Percentiles rank a stretch among this genome's conserved stretches.
phyloP scores from a whole-genome alignment of 805 yeast genomes.

The Candida sonorensis region DNA sequence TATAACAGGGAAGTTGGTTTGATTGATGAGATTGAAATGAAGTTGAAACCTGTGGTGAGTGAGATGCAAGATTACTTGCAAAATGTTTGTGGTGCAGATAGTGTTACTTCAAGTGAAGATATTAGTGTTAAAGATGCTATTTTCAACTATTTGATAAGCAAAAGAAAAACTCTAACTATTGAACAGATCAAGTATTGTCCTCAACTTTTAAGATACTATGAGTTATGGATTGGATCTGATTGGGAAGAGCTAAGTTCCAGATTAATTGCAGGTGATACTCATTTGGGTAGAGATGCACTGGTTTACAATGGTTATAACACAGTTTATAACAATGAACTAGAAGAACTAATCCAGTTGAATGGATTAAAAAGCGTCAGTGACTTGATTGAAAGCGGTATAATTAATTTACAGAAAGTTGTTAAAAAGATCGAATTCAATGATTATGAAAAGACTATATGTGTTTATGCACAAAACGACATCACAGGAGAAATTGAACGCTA shows the following conservation, averaged over 20 bases:
- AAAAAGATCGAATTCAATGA: constrained; percentile 18
- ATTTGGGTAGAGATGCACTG: constrained; percentile 62
- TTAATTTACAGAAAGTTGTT: constrained; percentile 20
- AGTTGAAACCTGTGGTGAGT: constrained; percentile 28
- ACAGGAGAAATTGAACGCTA: constrained; percentile 8
- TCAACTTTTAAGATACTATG: constrained; percentile 46
- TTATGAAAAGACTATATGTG: constrained; percentile 12
- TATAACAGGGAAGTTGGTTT: constrained; percentile 18
- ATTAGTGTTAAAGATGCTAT: constrained; percentile 46
- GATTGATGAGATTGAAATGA: constrained; percentile 51
- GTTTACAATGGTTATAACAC: constrained; percentile 51
- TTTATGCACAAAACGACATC: constrained; percentile 9
- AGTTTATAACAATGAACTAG: constrained; percentile 24
- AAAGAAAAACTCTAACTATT: constrained; percentile 38
- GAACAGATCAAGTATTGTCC: constrained; percentile 46
- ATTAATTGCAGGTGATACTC: constrained; percentile 32
- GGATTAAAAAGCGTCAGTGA: constrained; percentile 5
- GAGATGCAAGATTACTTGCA: constrained; percentile 24
- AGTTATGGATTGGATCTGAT: constrained; percentile 74
- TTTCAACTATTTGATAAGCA: constrained; percentile 37
- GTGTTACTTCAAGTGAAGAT: constrained; percentile 36
- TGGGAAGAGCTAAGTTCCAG: constrained; percentile 61
- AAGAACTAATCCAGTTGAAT: constrained; percentile 16
- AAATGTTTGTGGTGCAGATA: constrained; percentile 8
- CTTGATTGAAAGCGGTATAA: constrained; percentile 8